A percentile compares a stretch with the other conserved stretches of the same genome.
phyloP scores from a whole-genome alignment of 139 green algal genomes.

The Ettlia oleoabundans region DNA sequence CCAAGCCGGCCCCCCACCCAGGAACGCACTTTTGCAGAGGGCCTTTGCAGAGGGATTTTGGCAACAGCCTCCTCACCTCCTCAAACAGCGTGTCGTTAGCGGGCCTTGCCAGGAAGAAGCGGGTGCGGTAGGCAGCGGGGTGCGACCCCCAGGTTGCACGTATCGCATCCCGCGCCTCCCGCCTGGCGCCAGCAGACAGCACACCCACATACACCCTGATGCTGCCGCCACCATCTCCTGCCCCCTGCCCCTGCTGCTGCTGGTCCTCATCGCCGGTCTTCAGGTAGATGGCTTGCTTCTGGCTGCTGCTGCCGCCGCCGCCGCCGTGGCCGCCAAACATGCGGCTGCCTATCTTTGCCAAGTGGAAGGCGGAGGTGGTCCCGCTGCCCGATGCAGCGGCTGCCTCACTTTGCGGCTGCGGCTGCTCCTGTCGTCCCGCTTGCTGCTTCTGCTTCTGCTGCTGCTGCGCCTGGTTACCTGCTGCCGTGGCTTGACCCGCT shows the following conservation, averaged over 20 bases:
- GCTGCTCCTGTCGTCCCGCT: neutral
- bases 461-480: slow-evolving; percentile 3
- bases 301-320: neutral
- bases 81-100: slow-evolving; percentile 34
- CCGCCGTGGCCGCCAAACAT: neutral
- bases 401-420: too few species aligned
- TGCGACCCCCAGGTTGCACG: slow-evolving; percentile 48
- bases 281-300: neutral
- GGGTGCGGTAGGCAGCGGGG: slow-evolving; percentile 10
- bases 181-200: neutral
- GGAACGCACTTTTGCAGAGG: too few species aligned
- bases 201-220: slow-evolving; percentile 41
- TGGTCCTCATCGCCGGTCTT: neutral
- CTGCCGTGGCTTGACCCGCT: neutral
- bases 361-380: too few species aligned
- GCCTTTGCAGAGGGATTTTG: too few species aligned
- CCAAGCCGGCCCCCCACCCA: too few species aligned
- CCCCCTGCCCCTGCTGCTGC: slow-evolving; percentile 3
- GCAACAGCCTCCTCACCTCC: neutral
- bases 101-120: slow-evolving; percentile 51
- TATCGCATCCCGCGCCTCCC: slow-evolving; percentile 34
- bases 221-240: too few species aligned
- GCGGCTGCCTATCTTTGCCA: neutral
- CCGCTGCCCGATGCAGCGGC: too few species aligned
- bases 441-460: neutral